phyloP scores from a whole-genome alignment of 2,329 filamentous ascomycete species.

The Alternaria ventricosa region DNA sequence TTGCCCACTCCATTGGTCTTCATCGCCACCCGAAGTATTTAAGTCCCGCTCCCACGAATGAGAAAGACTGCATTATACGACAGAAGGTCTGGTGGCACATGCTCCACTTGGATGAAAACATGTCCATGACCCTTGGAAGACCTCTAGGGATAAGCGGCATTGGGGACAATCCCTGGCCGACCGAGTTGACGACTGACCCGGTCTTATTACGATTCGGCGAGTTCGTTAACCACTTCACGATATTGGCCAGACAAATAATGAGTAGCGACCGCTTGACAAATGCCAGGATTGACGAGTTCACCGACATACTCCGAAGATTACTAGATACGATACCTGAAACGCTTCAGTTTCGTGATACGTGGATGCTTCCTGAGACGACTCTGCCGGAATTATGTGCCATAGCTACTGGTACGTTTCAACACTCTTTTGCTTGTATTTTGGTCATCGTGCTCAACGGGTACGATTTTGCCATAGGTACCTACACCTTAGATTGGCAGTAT shows the following conservation, averaged over 20 bases:
- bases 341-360: constrained; percentile 56
- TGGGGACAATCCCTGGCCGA: constrained; percentile 57
- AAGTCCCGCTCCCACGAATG: constrained; percentile 50
- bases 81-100: constrained; percentile 61
- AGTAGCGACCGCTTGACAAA: constrained; percentile 52
- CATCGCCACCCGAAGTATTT: constrained; percentile 57
- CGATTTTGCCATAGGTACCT: neutral
- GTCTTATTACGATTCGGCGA: constrained; percentile 54
- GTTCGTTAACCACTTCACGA: constrained; percentile 56
- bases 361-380: constrained; percentile 47
- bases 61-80: constrained; percentile 52
- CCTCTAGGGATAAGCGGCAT: constrained; percentile 58
- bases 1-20: constrained; percentile 58
- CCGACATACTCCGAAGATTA: constrained; percentile 52
- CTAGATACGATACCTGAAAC: constrained; percentile 57
- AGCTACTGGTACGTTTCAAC: constrained; percentile 50
- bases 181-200: constrained; percentile 54
- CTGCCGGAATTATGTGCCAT: constrained; percentile 55
- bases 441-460: neutral
- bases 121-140: constrained; percentile 57
- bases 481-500: neutral
- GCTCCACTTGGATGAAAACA: constrained; percentile 60
- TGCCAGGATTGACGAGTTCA: constrained; percentile 55
- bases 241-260: constrained; percentile 57
- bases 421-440: neutral